Base-by-base conservation (phyloP, 164 flowering plant genomes). In the Piper longum region DNA sequence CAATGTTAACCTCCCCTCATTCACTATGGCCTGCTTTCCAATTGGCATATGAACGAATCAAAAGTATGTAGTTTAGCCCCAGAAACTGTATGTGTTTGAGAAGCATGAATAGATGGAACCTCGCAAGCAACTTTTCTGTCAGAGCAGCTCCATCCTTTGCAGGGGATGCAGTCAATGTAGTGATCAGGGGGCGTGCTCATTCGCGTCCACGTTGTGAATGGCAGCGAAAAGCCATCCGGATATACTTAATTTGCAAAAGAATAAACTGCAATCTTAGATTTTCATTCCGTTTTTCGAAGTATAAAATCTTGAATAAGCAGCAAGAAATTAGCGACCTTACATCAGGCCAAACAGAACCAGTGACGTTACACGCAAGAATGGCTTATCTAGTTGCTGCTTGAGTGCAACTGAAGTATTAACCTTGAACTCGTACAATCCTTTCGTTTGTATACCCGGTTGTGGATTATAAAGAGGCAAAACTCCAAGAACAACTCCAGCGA, bases 401-500 rank as follows among this genome's bases (percentile, higher is more conserved):
- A 77, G 56, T n/a, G 68, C 68, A 60, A 73, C 16, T 41, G 80
- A 79, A 48, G 44, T 66, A 69, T 82, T 82, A 64, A 67, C 54
- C 26, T 70, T 61, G 54, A 81, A 76, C 5, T 83, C 87, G 57
- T 76, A 80, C 4, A 80, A 64, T 14, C 84, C 85, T 62, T 62
- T 75, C 64, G 78, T 72, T 56, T 61, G 71, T 62, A 76, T 66
- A 41, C 69, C 69, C 5, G 69, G 56, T 65, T 71, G 76, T 60
- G 89, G 91, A 67, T 78, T 69, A 70, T 75, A 80, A 19, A 84
- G 67, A 45, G 85, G 80, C 69, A 75, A 74, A 58, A 75, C 79
- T 36, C 98, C 98, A 0, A 85, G 84, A 56, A 89, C 85, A 55
- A 81, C 63, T 62, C 96, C 95, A 5, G 91, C 73, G 13, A 83